Base-by-base conservation (phyloP, 768 basidiomycete species). In the Coprinopsis sp. region DNA sequence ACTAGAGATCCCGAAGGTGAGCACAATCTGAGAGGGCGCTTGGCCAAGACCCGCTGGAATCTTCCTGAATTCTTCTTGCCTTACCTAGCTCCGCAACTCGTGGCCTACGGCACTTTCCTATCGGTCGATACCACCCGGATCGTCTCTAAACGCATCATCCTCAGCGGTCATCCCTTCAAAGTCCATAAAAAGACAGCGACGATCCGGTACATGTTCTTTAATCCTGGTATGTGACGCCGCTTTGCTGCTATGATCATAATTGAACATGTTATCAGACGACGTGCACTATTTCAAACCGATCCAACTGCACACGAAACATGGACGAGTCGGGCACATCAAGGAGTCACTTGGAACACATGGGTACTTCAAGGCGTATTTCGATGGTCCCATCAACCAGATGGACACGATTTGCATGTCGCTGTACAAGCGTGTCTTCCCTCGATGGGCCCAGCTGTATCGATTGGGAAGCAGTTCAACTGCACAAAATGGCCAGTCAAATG, bases 141-240 rank as follows among this genome's bases (percentile, higher is more conserved):
- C 60, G 77, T 93, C 50, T 84, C 91, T 36, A 99, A 99, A 65
- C 84, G 95, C n/a, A 79, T 95, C 64, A 77, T 97, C 52, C 74
- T 99, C 34, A 93, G 95, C 2, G 95, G 95, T 0, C 93, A 96
- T 66, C 95, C 95, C 1, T 89, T 92, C 80, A 94, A 93, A 59
- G 84, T 97, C 1, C 94, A 98, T 75, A 91, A 92, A 62, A 93
- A 91, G 72, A 91, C 91, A 4, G 95, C 94, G 2, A 98, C 95
- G 5, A 84, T 99, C 56, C 84, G 95, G 46, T 98, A 97, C 72
- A 90, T 99, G 91, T 98, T 98, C 72, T 98, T 99, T 77, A 86
- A 94, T 64, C 57, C 83, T 31, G 86, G 87, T 87, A 54, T 24
- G 74, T 50, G 5, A 3, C 14, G 19, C n/a, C n/a, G n/a, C n/a